These are phyloP conservation scores for Tulasnella sp. DNA, from an alignment of 768 basidiomycete species.

Conservation along the genomic window DNA sequence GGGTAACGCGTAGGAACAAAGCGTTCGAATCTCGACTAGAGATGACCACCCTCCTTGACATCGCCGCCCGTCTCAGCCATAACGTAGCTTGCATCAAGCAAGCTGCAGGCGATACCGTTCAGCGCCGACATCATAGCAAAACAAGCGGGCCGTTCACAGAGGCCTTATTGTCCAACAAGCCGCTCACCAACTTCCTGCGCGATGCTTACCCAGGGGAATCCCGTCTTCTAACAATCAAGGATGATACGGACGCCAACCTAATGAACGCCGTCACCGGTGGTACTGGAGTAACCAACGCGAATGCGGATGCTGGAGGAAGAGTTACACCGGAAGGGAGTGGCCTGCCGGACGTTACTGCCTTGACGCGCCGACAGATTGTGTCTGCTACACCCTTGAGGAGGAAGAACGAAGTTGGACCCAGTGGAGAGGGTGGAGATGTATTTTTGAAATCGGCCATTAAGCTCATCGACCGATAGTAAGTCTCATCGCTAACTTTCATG, in stretches of 20 bases:
- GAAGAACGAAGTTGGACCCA: constrained; percentile 15
- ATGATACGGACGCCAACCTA: background rate
- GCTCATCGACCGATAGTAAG: constrained; percentile 22
- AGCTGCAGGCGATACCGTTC: constrained; percentile 6
- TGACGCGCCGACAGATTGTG: constrained; percentile 19
- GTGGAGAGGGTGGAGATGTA: constrained; percentile 16
- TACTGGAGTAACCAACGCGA: background rate
- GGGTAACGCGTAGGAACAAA: no score
- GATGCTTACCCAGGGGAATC: constrained; percentile 16
- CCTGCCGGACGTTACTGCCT: background rate
- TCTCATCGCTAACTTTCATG: background rate
- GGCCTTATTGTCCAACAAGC: constrained; percentile 11
- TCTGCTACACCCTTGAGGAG: constrained; percentile 20
- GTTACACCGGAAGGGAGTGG: background rate
- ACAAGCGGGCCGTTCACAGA: constrained; percentile 11
- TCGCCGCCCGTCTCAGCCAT: constrained; percentile 8
- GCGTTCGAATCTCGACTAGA: background rate
- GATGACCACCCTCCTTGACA: constrained; percentile 14
- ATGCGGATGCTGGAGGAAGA: background rate
- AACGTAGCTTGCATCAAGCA: constrained; percentile 10
- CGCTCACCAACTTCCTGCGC: constrained; percentile 11
- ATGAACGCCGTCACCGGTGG: background rate
- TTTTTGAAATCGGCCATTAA: constrained; percentile 17
- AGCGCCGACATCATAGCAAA: background rate
- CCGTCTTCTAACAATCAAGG: constrained; percentile 4